Evolutionary conservation across 805 yeast genomes (phyloP), one percentile per base, ranked within the genome.

Genomic region (Zygosaccharomyces lentus): DNA sequence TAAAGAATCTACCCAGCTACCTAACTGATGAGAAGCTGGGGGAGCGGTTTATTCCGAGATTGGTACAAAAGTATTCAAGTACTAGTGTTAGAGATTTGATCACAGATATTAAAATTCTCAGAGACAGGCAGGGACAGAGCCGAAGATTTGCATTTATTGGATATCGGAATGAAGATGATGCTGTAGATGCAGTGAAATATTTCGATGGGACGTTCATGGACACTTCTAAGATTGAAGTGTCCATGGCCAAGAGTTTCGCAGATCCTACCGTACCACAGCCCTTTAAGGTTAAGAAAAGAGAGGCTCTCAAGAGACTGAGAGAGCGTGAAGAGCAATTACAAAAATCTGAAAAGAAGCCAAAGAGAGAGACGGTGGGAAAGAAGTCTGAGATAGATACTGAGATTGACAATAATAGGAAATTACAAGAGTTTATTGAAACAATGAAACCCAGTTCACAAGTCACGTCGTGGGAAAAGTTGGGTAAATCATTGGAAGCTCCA

Each of bases 141-240:
- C 79, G 99, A 66, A 74, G 95, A 56, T 93, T 93, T 72, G 98
- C 96, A 6, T 93, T 93, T 58, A 72, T 93, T 42, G 99, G 99
- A 1, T 93, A 77, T 65, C 82, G 80, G 57, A 72, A 80, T n/a
- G 72, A 68, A 15, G 74, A 68, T 9, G 96, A 86, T 57, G 98
- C 99, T 1, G 78, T 74, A 41, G 76, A 72, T 37, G 96, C 96
- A 0, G 91, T 82, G 6, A 73, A 69, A 39, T 88, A 77, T 65
- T 90, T 84, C 65, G 73, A 93, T 67, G 74, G 77, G 6, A 78
- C 95, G 1, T 93, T 80, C 63, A 80, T 93, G 47, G 93, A 87
- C 58, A 89, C 97, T 1, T 74, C 95, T 1, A 79, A 77, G 55
- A 76, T 93, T 15, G 81, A 80, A 37, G 98, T 93, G 10, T 80